phyloP scores from a whole-genome alignment of 139 green algal genomes.

The Nannochloris sp. region DNA sequence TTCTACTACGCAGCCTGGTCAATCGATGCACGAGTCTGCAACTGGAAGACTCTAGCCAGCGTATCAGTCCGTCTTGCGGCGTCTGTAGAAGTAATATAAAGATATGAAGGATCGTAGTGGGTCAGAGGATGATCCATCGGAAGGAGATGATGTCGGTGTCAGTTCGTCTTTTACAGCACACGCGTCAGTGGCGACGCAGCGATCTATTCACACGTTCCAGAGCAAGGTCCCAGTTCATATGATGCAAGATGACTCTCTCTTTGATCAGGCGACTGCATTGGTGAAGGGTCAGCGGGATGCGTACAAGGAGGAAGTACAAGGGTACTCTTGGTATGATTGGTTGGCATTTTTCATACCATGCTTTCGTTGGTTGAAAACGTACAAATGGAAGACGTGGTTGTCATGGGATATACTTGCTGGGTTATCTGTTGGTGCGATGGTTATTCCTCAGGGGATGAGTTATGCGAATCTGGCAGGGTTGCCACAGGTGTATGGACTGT shows the following conservation, averaged over 20 bases:
- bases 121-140: too few relatives aligned
- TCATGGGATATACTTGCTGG: constrained; percentile 58
- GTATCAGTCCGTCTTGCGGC: too few relatives aligned
- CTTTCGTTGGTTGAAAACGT: constrained; percentile 49
- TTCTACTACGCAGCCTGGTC: too few relatives aligned
- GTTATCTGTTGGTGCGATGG: constrained; percentile 62
- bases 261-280: constrained; percentile 9
- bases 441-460: constrained; percentile 57
- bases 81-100: too few relatives aligned
- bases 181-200: not conserved
- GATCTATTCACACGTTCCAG: not conserved
- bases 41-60: too few relatives aligned
- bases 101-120: too few relatives aligned
- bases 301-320: constrained; percentile 13
- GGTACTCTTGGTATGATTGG: constrained; percentile 22
- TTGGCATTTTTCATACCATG: constrained; percentile 39
- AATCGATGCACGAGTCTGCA: too few relatives aligned
- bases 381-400: constrained; percentile 32
- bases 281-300: not conserved
- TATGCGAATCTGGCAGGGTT: constrained; percentile 65
- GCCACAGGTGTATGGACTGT: constrained; percentile 74
- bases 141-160: not conserved
- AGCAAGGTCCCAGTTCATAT: constrained; percentile 1
- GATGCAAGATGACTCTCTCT: constrained; percentile 7
- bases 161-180: not conserved